phyloP scores from a whole-genome alignment of 116 monocot species.

The Trichopus zeylanicus region DNA sequence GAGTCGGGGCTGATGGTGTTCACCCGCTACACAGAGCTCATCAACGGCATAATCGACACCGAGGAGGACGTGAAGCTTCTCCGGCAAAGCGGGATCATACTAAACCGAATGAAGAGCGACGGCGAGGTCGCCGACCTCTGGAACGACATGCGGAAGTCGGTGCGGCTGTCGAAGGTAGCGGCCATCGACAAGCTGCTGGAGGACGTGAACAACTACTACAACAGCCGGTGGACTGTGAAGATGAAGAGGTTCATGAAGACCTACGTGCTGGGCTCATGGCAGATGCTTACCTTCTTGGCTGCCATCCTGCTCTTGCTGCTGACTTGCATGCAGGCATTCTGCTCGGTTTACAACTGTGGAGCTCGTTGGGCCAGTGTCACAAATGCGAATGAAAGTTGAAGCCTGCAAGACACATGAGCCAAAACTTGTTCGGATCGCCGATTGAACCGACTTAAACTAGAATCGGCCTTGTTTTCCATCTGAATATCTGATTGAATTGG shows the following conservation, averaged over 20 bases:
- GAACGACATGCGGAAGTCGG: slow-evolving; percentile 50
- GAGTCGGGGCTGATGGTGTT: slow-evolving; percentile 25
- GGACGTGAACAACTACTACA: slow-evolving; percentile 43
- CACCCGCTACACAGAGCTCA: slow-evolving; percentile 48
- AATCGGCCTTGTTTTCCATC: no score
- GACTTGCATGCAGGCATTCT: slow-evolving; percentile 39
- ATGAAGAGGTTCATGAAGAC: slow-evolving; percentile 20
- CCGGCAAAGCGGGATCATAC: slow-evolving; percentile 26
- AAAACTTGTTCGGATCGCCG: no score
- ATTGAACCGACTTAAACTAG: no score
- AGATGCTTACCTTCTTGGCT: slow-evolving; percentile 29
- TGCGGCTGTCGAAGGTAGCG: slow-evolving; percentile 35
- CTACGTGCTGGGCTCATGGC: slow-evolving; percentile 46
- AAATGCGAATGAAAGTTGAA: not conserved
- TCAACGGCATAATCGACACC: slow-evolving; percentile 46
- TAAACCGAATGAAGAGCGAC: slow-evolving; percentile 50
- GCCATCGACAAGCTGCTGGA: slow-evolving; percentile 32
- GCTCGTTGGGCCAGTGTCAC: not conserved
- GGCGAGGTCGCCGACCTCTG: slow-evolving; percentile 37
- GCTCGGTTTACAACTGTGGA: slow-evolving; percentile 17
- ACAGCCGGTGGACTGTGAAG: slow-evolving; percentile 26
- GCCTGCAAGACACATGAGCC: no score
- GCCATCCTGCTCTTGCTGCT: slow-evolving; percentile 24
- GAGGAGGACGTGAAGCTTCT: slow-evolving; percentile 44
- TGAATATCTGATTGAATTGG: no score